Evolutionary conservation across 192 early-diverging fungal genomes (phyloP), one percentile per base, ranked within the genome.

Genomic region (Backusella luteola): DNA sequence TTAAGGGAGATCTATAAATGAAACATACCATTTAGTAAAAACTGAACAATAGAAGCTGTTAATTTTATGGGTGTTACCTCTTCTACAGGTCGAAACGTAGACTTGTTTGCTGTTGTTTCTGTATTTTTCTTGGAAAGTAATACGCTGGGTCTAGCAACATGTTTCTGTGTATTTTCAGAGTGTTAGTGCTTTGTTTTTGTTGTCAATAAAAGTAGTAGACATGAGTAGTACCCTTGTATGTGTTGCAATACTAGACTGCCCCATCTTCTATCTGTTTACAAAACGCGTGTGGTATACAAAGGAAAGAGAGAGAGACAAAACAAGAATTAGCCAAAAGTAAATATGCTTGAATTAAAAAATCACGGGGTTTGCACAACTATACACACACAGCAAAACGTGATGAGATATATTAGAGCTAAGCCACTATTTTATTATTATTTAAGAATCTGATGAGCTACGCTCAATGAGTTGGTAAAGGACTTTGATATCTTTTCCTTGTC

Each of bases 401-500:
- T 39, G 11, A 9, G 38, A 44, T 44, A 17, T 44, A 63, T 6
- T 49, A 21, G 32, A 3, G 56, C 56, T 26, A 63, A 63, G 56
- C 56, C 46, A 49, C 19, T 1, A n/a, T 49, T 49, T 49, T 49
- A 23, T 53, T 53, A n/a, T 53, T 59, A 59, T 59, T 59, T 23
- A 29, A 63, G 56, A 1, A 63, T 63, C 56, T 63, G 23, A 63
- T 63, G 56, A 63, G 56, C 23, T 63, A 71, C 21, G 17, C 26
- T 41, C 42, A 71, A 71, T 12, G 42, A 17, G 32, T 26, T 49
- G 4, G 36, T 52, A 71, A 84, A 82, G 2, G 80, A 81, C 5
- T 19, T 4, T n/a, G 75, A 35, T 38, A 84, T 67, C 11, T 41
- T 74, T 1, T 46, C 46, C n/a, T 73, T 67, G 14, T 76, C 39